Conservation (phyloP, 2,329 filamentous ascomycete genomes). For the Arachnomyces sp. region DNA sequence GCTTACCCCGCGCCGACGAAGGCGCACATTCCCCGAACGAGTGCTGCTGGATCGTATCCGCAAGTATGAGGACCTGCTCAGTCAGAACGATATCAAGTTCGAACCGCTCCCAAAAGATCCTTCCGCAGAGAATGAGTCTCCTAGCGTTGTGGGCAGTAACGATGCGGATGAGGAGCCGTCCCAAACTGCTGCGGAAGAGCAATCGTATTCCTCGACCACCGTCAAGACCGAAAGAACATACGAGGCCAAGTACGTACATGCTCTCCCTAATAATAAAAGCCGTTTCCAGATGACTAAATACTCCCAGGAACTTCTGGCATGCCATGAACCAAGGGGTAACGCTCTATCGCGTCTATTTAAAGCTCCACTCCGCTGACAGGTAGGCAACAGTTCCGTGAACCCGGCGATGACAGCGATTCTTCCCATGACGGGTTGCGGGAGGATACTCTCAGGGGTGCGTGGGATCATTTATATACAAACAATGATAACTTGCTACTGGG, state of each 20-base stretch:
- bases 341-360: neutral
- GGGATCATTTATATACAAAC: neutral
- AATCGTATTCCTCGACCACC: slow-evolving; percentile 14
- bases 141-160: slow-evolving; percentile 11
- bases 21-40: slow-evolving; percentile 59
- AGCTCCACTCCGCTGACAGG: neutral
- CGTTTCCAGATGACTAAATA: slow-evolving; percentile 16
- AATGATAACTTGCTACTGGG: slow-evolving; percentile 2
- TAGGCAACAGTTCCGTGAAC: neutral
- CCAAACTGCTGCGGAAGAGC: slow-evolving; percentile 13
- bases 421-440: slow-evolving; percentile 1
- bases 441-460: neutral
- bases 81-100: slow-evolving; percentile 60
- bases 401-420: neutral
- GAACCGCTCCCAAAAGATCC: slow-evolving; percentile 49
- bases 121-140: slow-evolving; percentile 12
- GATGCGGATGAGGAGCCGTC: slow-evolving; percentile 20
- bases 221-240: slow-evolving; percentile 21
- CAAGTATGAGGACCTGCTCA: slow-evolving; percentile 60
- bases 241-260: slow-evolving; percentile 23
- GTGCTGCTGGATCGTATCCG: slow-evolving; percentile 63
- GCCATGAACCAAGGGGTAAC: slow-evolving; percentile 38
- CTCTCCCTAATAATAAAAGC: slow-evolving; percentile 1
- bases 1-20: slow-evolving; percentile 39
- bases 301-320: slow-evolving; percentile 40